phyloP scores from a whole-genome alignment of 306 rosid genomes.

The Fragaria vesca region DNA sequence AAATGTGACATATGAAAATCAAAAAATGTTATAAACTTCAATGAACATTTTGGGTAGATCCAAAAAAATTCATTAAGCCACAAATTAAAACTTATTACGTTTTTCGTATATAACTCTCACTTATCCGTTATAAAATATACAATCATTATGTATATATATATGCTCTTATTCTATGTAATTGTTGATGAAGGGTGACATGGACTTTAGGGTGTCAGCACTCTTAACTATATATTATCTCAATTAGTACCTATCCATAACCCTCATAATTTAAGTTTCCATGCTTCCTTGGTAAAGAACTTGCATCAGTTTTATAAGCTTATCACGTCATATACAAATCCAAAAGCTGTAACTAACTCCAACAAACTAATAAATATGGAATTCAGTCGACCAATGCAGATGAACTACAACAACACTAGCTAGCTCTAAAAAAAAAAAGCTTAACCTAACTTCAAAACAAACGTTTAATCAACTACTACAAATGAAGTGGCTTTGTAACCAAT shows the following conservation, averaged over 20 bases:
- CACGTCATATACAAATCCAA: not conserved
- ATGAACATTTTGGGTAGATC: too few relatives aligned
- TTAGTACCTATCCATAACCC: not conserved
- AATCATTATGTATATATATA: too few relatives aligned
- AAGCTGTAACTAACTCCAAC: not conserved
- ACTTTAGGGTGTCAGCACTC: not conserved
- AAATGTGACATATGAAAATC: too few relatives aligned
- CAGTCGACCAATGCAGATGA: not conserved
- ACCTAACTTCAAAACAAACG: not conserved
- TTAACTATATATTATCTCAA: not conserved
- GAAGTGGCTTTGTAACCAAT: not conserved
- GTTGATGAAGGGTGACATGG: too few relatives aligned
- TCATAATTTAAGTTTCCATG: not conserved
- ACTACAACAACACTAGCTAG: not conserved
- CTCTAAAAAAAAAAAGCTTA: not conserved
- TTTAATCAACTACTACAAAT: not conserved
- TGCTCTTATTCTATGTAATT: too few relatives aligned
- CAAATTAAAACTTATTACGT: too few relatives aligned
- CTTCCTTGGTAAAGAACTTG: not conserved
- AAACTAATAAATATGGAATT: not conserved
- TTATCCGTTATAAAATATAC: too few relatives aligned
- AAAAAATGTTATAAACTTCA: too few relatives aligned
- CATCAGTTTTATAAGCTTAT: not conserved
- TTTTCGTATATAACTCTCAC: too few relatives aligned
- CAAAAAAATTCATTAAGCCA: too few relatives aligned